These are phyloP conservation scores for Hibiscus mutabilis DNA, from an alignment of 345 rosid genomes.

Conservation along the genomic window DNA sequence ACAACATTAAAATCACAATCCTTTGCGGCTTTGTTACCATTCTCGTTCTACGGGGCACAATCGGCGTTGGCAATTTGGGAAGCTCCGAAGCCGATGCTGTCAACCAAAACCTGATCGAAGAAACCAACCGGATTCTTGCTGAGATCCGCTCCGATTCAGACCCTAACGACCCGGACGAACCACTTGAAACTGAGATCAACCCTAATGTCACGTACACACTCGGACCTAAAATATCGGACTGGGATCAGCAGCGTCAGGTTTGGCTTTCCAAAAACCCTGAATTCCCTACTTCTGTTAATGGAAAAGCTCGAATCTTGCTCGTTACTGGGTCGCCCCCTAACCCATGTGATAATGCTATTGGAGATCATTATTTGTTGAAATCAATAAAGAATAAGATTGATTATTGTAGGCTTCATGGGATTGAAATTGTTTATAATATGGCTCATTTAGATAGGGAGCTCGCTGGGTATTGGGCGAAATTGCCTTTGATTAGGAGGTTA, in stretches of 20 bases:
- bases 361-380: conserved; percentile 84
- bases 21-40: conserved; percentile 92
- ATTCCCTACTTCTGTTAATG: conserved; percentile 57
- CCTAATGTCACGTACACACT: conserved; percentile 62
- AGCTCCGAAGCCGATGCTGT: conserved; percentile 81
- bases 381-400: conserved; percentile 89
- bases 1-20: conserved; percentile 82
- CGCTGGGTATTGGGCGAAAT: conserved; percentile 94
- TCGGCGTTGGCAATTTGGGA: conserved; percentile 75
- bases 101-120: conserved; percentile 71
- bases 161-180: conserved; percentile 52
- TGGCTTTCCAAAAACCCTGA: conserved; percentile 65
- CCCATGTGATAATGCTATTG: conserved; percentile 88
- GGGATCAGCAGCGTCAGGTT: conserved; percentile 62
- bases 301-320: conserved; percentile 66
- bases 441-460: conserved; percentile 92
- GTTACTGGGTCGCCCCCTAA: conserved; percentile 83
- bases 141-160: conserved; percentile 93
- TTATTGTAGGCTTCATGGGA: conserved; percentile 93
- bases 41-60: conserved; percentile 87
- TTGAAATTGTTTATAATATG: conserved; percentile 93
- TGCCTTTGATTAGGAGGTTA: conserved; percentile 78
- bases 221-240: conserved; percentile 62
- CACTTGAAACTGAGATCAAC: conserved; percentile 40
- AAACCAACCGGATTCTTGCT: conserved; percentile 71